Base-by-base conservation (phyloP, 2,329 filamentous ascomycete species). In the Phyllosticta paracitricarpa region DNA sequence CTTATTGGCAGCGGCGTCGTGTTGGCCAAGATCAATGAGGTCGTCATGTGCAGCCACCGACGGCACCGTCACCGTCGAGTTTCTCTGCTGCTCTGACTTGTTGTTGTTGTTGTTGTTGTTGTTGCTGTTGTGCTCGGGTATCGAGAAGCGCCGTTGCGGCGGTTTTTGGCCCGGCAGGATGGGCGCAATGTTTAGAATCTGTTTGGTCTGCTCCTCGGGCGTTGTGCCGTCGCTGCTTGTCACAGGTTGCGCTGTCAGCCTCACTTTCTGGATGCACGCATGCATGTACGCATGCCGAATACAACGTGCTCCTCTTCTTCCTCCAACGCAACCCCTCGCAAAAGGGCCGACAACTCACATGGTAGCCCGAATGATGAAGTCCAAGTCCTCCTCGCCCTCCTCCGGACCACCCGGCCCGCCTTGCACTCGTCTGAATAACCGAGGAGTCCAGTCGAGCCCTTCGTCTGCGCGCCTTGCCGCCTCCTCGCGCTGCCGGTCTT, bases 361-460 rank as follows among this genome's bases (percentile, higher is more conserved):
- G 61, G 86, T 81, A 1, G 92, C 88, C 73, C 93, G 88, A 69
- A 99, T 89, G 69, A 97, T 92, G 90, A 91, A 99, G 75, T 97
- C 94, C 30, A 99, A 78, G 66, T 89, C 90, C 71, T 95, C 91
- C 72, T 95, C 89, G 28, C 89, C 89, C 71, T 93, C 87, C 65
- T 94, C 89, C 3, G 81, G 71, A 1, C 85, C 86, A 33, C 86
- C 87, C 1, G 86, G 84, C 1, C 87, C 89, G 25, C 86, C 85
- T 54, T 83, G 82, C 10, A 95, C 88, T 56, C 78, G 77, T 63
- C 91, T 84, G 80, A 99, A 99, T 12, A 97, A 81, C 65, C 86
- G 85, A 0, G 94, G 93, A 35, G 86, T 84, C 94, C 94, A 99
- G 65, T 96, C 90, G 7, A 91, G 78, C 12, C 88, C 88, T 10